Conservation (phyloP, 306 rosid species). For the Malus sieversii region DNA sequence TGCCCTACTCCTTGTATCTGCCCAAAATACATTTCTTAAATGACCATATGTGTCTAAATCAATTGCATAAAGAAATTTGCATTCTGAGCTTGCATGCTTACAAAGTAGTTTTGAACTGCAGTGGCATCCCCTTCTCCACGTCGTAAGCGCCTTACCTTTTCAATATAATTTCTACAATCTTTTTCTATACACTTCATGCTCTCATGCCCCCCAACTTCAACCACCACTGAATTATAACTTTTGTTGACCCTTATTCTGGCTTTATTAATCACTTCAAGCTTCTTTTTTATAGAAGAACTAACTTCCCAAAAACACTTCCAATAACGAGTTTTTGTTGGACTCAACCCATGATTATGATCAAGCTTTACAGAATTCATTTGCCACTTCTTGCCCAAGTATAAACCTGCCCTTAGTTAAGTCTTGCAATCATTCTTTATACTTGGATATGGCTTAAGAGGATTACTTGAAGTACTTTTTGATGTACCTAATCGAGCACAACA, state of each 20-base stretch:
- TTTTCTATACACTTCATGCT: not conserved
- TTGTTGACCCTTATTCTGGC: not conserved
- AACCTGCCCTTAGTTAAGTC: too few relatives aligned
- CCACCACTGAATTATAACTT: not conserved
- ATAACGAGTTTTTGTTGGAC: too few relatives aligned
- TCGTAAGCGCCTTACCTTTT: not conserved
- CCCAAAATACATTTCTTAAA: not conserved
- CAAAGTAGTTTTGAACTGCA: not conserved
- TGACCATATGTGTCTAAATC: not conserved
- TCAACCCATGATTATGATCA: too few relatives aligned
- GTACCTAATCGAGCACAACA: not conserved
- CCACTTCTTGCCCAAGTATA: too few relatives aligned
- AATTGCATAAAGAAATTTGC: not conserved
- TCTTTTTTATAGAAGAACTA: not conserved
- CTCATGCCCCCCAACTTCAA: too few relatives aligned
- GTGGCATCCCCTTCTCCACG: not conserved
- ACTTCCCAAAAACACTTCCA: too few relatives aligned
- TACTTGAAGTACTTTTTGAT: not conserved
- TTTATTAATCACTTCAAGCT: not conserved
- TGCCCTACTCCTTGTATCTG: not conserved
- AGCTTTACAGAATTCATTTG: too few relatives aligned
- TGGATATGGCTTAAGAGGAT: not conserved
- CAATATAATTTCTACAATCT: not conserved
- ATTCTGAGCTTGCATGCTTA: not conserved
- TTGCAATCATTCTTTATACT: too few relatives aligned